Evolutionary conservation across 495 filamentous ascomycete genomes (phyloP).

Genomic region (Thozetella sp.): DNA sequence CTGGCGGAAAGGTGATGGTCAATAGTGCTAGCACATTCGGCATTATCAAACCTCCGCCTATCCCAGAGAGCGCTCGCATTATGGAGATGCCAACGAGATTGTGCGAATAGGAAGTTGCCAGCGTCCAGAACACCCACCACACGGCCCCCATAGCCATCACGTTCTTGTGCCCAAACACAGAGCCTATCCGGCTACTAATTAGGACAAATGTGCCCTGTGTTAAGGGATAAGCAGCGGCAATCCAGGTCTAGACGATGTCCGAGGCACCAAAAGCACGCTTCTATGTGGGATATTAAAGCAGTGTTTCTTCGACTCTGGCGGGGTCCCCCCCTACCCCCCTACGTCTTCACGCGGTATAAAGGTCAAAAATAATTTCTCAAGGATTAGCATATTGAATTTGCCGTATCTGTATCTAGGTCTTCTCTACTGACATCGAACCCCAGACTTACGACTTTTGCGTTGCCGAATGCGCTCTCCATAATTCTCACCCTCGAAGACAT

Average conservation of each 20-base stretch:
- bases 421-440: not conserved
- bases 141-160: constrained; percentile 38
- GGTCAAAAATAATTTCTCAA: too few species aligned
- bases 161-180: constrained; percentile 52
- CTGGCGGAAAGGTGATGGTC: constrained; percentile 44
- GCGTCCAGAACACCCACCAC: constrained; percentile 34
- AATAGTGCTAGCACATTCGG: constrained; percentile 50
- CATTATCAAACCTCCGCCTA: constrained; percentile 46
- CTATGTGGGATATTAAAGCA: constrained; percentile 19
- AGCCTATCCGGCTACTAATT: constrained; percentile 47
- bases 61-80: constrained; percentile 38
- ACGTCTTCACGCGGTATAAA: too few species aligned
- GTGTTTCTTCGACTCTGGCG: constrained; percentile 21
- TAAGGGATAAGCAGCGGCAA: constrained; percentile 33
- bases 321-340: too few species aligned
- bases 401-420: not conserved
- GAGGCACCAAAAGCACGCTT: constrained; percentile 18
- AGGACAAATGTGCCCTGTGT: constrained; percentile 55
- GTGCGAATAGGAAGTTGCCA: constrained; percentile 41
- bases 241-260: constrained; percentile 22
- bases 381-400: too few species aligned
- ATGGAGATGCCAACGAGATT: constrained; percentile 39
- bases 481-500: not conserved
- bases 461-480: not conserved
- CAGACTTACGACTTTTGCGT: not conserved